phyloP scores from a whole-genome alignment of 768 basidiomycete genomes.

The Lyophyllum decastes region DNA sequence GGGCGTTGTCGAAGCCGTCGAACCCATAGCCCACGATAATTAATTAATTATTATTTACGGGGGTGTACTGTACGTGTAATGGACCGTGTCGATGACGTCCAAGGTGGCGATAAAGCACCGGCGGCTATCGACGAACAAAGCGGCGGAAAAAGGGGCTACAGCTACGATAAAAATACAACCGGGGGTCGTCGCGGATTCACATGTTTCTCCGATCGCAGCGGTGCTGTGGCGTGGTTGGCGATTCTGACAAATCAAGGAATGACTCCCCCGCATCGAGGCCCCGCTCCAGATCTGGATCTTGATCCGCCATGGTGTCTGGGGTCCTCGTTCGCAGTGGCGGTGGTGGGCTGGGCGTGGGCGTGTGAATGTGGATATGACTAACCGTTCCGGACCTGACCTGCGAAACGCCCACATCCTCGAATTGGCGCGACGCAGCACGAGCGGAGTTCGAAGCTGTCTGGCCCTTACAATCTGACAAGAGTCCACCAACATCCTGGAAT shows the following conservation, averaged over 20 bases:
- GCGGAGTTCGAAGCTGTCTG: too few relatives aligned
- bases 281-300: not conserved
- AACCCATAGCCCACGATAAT: not conserved
- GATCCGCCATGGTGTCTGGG: not conserved
- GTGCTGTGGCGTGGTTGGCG: too few relatives aligned
- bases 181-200: not conserved
- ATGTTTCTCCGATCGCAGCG: not conserved
- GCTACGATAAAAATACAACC: not conserved
- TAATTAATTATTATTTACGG: not conserved
- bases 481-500: not conserved
- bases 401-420: too few relatives aligned
- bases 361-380: not conserved
- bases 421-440: too few relatives aligned
- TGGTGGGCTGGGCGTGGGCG: not conserved
- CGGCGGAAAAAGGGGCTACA: not conserved
- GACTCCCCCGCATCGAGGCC: not conserved
- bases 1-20: constrained; percentile 26
- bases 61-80: not conserved
- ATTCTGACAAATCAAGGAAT: not conserved
- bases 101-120: not conserved
- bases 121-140: not conserved
- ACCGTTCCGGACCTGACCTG: too few relatives aligned
- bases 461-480: not conserved
- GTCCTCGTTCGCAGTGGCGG: not conserved
- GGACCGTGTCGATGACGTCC: not conserved